A percentile compares a stretch with the other conserved stretches of the same genome.
Conservation (phyloP, 1,139 yeast species). For the Scheffersomyces quercinus region DNA sequence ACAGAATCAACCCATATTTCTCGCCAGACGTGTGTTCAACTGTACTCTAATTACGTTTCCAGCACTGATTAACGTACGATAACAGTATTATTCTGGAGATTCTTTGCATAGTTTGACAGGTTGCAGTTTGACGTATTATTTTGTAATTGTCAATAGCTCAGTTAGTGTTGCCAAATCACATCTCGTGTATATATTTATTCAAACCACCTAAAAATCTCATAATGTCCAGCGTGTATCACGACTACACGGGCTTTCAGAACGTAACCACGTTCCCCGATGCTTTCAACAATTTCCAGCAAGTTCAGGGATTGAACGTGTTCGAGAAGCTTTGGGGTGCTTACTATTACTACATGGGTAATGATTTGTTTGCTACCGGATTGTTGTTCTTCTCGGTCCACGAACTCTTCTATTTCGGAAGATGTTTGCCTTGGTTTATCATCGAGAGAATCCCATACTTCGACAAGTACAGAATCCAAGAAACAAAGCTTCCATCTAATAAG, state of each 20-base stretch:
- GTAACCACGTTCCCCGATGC: conserved; percentile 39
- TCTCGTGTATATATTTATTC: neutral
- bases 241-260: conserved; percentile 41
- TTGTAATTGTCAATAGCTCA: too few relatives aligned
- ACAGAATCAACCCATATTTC: neutral
- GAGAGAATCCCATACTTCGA: conserved; percentile 44
- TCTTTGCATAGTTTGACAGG: neutral
- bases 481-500: conserved; percentile 38
- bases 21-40: neutral
- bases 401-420: conserved; percentile 45
- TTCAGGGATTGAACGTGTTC: conserved; percentile 23
- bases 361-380: conserved; percentile 47
- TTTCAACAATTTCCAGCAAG: conserved; percentile 36
- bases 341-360: conserved; percentile 44
- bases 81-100: neutral
- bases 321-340: conserved; percentile 48
- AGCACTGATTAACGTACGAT: neutral
- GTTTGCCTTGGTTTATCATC: conserved; percentile 48
- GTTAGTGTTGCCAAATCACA: too few relatives aligned
- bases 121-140: neutral
- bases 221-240: conserved; percentile 35
- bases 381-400: conserved; percentile 45
- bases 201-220: neutral
- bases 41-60: neutral
- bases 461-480: conserved; percentile 45